phyloP scores from a whole-genome alignment of 2,329 filamentous ascomycete species.

The Geosmithia putterillii region DNA sequence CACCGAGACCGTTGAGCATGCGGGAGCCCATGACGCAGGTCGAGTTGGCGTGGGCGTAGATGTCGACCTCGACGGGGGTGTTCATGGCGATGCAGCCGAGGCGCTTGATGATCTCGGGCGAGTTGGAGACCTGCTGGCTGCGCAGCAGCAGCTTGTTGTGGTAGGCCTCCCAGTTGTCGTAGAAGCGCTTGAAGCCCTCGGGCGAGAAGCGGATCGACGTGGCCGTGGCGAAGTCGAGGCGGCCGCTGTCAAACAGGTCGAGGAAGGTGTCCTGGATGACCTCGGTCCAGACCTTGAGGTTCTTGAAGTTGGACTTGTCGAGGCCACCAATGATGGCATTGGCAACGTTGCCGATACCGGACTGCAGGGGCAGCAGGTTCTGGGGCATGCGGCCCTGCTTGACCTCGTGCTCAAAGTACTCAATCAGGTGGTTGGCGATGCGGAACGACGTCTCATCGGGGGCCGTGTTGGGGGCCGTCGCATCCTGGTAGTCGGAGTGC shows the following conservation, averaged over 20 bases:
- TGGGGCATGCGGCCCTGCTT: constrained; percentile 61
- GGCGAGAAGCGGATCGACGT: constrained; percentile 86
- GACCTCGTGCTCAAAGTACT: constrained; percentile 77
- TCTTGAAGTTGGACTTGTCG: constrained; percentile 68
- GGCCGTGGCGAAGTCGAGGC: constrained; percentile 80
- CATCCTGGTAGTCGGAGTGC: constrained; percentile 74
- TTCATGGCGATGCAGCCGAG: constrained; percentile 90
- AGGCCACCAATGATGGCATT: constrained; percentile 84
- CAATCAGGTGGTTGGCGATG: constrained; percentile 72
- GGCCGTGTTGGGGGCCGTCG: constrained; percentile 59
- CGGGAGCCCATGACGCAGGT: constrained; percentile 82
- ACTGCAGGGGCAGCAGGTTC: constrained; percentile 71
- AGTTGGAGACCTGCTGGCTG: constrained; percentile 81
- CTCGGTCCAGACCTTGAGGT: constrained; percentile 88
- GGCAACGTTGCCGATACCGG: constrained; percentile 85
- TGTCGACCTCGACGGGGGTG: constrained; percentile 87
- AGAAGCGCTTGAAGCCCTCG: constrained; percentile 84
- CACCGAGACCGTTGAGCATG: constrained; percentile 78
- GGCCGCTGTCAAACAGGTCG: constrained; percentile 80
- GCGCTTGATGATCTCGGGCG: constrained; percentile 78
- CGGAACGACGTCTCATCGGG: constrained; percentile 60
- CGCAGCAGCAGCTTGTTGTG: constrained; percentile 73
- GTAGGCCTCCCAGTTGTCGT: constrained; percentile 72
- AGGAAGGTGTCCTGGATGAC: constrained; percentile 89
- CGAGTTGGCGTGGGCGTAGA: constrained; percentile 86